Conservation (phyloP, 2,329 filamentous ascomycete species). For the Dendrostoma leiphaemia region DNA sequence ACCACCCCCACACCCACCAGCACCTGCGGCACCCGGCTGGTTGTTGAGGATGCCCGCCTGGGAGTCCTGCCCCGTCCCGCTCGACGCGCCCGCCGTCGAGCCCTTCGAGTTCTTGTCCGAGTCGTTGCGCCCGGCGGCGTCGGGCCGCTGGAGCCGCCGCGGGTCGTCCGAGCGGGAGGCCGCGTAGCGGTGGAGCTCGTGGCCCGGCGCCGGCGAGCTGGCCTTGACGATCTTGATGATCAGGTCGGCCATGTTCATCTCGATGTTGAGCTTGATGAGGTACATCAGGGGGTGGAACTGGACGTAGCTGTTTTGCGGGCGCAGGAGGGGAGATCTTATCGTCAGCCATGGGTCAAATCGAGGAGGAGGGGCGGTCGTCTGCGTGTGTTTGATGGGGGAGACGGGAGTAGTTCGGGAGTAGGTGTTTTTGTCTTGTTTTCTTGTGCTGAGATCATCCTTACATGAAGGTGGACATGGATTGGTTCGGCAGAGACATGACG, state of each 20-base stretch:
- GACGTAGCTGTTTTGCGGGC: slow-evolving; percentile 40
- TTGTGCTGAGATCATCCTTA: too few species aligned
- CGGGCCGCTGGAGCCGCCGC: not conserved
- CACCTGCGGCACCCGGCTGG: not conserved
- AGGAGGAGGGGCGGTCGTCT: too few species aligned
- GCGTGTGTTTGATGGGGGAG: too few species aligned
- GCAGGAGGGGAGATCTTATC: not conserved
- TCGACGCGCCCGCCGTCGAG: not conserved
- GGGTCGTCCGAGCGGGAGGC: not conserved
- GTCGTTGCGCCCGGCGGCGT: not conserved
- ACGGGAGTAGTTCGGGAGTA: too few species aligned
- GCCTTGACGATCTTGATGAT: slow-evolving; percentile 36
- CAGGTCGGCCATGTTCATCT: slow-evolving; percentile 51
- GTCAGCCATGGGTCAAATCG: not conserved
- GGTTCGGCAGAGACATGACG: slow-evolving; percentile 43
- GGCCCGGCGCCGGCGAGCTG: not conserved
- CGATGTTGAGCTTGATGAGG: slow-evolving; percentile 48
- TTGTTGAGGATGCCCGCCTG: not conserved
- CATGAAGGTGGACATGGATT: slow-evolving; percentile 38
- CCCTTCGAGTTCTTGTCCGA: not conserved
- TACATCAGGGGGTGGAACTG: slow-evolving; percentile 47
- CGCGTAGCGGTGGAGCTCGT: not conserved
- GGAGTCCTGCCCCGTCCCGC: not conserved
- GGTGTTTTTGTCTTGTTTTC: not conserved
- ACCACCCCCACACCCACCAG: too few species aligned